Base-by-base conservation (phyloP, 768 basidiomycete genomes). In the Lentinula lateritia region DNA sequence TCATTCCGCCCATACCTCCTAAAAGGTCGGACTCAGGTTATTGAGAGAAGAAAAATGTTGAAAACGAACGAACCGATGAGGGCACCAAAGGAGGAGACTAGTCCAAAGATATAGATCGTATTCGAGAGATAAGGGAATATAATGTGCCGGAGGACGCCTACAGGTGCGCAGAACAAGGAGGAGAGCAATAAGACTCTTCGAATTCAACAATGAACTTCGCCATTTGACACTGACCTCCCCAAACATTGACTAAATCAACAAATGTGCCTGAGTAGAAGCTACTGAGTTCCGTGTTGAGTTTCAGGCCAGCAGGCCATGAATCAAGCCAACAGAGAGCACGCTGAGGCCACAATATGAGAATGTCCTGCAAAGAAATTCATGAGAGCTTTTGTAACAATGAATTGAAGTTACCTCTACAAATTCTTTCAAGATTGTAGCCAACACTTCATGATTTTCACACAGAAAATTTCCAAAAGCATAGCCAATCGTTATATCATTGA, bases 271-370 rank as follows among this genome's bases (percentile, higher is more conserved):
- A 85, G 67, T 93, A 90, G 70, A 97, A 90, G 28, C 80, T 77
- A 66, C 93, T 92, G n/a, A 99, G 81, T 66, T 98, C 92, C 0
- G 93, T 92, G 68, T 98, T 98, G 57, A 99, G 86, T 73, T 99
- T 99, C 43, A 99, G 75, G 0, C 97, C 96, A 1, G 88, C 94
- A 0, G 96, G 96, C 96, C 96, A 98, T 63, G 90, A 85, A 70
- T 97, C 90, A 12, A 99, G 80, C 95, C 95, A 98, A 1, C 78
- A 66, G 2, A 98, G 77, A 0, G 81, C 77, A 15, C 75, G 73
- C 46, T 82, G 80, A 8, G 89, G 70, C 52, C 75, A 73, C 2
- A 76, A 69, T 5, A 89, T 75, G 1, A 86, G 69, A 62, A 78
- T 74, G 36, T 62, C 61, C 77, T 83, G 67, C n/a, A 34, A 12